Conservation (phyloP, 2,329 filamentous ascomycete genomes). For the Zelopaecilomyces penicillatus region DNA sequence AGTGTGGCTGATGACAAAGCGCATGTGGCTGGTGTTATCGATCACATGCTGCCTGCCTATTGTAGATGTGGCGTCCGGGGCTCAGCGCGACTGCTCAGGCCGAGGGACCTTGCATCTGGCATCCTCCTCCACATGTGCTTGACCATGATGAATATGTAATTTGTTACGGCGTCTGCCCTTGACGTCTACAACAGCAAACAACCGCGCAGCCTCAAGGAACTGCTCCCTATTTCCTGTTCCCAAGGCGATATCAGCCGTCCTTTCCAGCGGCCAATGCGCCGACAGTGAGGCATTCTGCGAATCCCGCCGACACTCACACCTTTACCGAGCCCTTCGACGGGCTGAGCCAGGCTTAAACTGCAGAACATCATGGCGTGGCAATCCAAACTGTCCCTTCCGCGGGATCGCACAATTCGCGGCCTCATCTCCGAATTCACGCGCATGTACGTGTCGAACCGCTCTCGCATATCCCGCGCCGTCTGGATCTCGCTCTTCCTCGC, state of each 20-base stretch:
- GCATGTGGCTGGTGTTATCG: constrained; percentile 7
- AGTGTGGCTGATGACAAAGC: constrained; percentile 8
- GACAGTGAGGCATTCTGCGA: too few species aligned
- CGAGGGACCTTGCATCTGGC: neutral
- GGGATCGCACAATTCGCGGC: constrained; percentile 56
- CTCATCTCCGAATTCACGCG: constrained; percentile 58
- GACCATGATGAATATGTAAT: neutral
- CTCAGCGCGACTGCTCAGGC: neutral
- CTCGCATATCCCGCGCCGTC: constrained; percentile 71
- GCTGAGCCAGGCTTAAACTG: neutral
- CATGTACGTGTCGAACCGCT: constrained; percentile 72
- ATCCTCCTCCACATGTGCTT: neutral
- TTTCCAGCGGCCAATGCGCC: too few species aligned
- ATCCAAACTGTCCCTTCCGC: constrained; percentile 58
- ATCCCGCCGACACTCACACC: too few species aligned
- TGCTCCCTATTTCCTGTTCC: too few species aligned
- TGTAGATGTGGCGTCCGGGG: neutral
- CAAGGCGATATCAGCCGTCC: too few species aligned
- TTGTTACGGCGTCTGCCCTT: neutral
- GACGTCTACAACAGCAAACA: neutral
- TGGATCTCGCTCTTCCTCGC: constrained; percentile 77
- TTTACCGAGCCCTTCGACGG: neutral
- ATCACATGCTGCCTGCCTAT: constrained; percentile 11
- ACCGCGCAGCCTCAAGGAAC: too few species aligned
- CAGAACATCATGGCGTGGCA: constrained; percentile 56